Conservation (phyloP, 2,329 filamentous ascomycete species). For the Fusarium nygamai region DNA sequence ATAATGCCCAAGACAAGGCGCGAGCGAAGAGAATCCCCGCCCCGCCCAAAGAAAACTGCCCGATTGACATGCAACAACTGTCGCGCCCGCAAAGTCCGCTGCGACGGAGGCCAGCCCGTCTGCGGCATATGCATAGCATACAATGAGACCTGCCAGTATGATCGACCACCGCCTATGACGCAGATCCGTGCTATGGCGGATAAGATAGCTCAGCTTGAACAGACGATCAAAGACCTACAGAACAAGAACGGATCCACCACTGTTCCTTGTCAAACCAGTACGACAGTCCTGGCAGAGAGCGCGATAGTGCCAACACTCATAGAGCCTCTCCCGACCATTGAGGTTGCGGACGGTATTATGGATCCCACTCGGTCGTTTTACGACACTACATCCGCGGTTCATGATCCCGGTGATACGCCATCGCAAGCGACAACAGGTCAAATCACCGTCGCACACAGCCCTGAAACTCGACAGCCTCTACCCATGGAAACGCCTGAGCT, state of each 20-base stretch:
- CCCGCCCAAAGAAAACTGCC: not conserved
- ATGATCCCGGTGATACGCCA: not conserved
- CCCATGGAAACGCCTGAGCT: not conserved
- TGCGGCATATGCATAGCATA: not conserved
- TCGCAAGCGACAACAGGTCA: not conserved
- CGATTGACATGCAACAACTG: conserved; percentile 3
- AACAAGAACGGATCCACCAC: fast-evolving
- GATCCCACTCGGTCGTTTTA: not conserved
- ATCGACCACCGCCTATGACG: not conserved
- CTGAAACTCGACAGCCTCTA: not conserved
- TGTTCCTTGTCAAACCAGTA: not conserved
- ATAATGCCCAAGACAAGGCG: not conserved
- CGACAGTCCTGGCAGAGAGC: fast-evolving
- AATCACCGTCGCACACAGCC: not conserved
- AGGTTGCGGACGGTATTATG: not conserved
- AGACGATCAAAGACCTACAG: not conserved
- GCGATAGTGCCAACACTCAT: fast-evolving
- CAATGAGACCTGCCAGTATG: not conserved
- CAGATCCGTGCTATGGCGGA: not conserved
- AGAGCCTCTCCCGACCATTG: not conserved
- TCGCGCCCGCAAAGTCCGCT: not conserved
- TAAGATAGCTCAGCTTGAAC: not conserved
- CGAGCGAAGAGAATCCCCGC: not conserved
- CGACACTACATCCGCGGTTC: not conserved
- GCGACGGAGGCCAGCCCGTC: not conserved